Percentiles rank a stretch among this genome's conserved stretches.
Evolutionary conservation across 2,329 filamentous ascomycete species (phyloP).

Genomic region (Aspergillus alliaceus): DNA sequence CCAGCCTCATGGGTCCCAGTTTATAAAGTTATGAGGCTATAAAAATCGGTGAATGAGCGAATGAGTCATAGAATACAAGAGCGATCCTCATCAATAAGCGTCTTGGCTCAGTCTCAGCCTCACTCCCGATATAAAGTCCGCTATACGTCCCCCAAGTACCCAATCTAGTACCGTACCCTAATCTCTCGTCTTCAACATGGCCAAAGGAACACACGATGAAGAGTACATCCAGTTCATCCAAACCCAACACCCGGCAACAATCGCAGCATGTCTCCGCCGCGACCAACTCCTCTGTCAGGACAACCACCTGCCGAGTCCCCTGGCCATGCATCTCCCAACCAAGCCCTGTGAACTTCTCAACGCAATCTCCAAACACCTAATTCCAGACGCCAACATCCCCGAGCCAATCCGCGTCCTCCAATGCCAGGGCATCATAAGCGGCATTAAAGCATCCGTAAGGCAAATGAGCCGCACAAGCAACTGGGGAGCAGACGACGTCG

Average conservation of each 20-base stretch:
- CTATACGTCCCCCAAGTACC: too few relatives aligned
- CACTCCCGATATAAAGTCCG: too few relatives aligned
- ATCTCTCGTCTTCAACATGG: neutral
- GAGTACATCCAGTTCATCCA: slow-evolving; percentile 6
- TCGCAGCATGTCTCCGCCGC: slow-evolving; percentile 17
- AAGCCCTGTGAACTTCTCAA: slow-evolving; percentile 5
- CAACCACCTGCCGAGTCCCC: slow-evolving; percentile 18
- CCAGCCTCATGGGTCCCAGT: too few relatives aligned
- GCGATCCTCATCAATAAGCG: too few relatives aligned
- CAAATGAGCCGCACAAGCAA: slow-evolving; percentile 7
- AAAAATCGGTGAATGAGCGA: too few relatives aligned
- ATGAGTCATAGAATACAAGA: too few relatives aligned
- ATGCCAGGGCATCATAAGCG: slow-evolving; percentile 19
- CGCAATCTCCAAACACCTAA: slow-evolving; percentile 13
- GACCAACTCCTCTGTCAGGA: slow-evolving; percentile 31
- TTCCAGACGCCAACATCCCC: slow-evolving; percentile 12
- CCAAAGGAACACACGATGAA: neutral
- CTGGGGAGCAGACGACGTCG: neutral
- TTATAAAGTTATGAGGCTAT: too few relatives aligned
- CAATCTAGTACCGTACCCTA: too few relatives aligned
- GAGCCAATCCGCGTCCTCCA: slow-evolving; percentile 7
- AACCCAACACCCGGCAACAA: slow-evolving; percentile 13
- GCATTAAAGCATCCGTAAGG: slow-evolving; percentile 17
- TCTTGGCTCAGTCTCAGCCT: too few relatives aligned
- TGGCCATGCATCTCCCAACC: slow-evolving; percentile 18